Evolutionary conservation across 345 rosid species (phyloP).

Genomic region (Trapa incisa): DNA sequence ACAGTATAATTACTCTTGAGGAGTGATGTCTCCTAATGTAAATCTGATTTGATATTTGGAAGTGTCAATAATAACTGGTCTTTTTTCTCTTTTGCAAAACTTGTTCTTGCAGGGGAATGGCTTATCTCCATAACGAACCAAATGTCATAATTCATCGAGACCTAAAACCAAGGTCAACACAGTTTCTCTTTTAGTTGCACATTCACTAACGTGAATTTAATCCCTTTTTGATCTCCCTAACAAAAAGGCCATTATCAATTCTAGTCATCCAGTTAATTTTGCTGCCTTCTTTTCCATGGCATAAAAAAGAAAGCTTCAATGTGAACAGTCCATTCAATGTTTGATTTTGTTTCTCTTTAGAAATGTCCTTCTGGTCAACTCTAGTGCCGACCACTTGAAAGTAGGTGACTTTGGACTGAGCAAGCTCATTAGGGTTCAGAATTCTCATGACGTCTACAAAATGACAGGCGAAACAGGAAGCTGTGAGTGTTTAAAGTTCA

Average conservation of each 20-base stretch:
- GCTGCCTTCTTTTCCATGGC: neutral
- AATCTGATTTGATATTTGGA: neutral
- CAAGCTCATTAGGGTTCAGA: slow-evolving; percentile 93
- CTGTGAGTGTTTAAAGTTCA: slow-evolving; percentile 42
- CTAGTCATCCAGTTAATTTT: neutral
- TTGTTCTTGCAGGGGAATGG: slow-evolving; percentile 68
- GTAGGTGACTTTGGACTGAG: slow-evolving; percentile 98
- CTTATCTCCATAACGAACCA: slow-evolving; percentile 96
- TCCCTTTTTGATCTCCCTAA: neutral
- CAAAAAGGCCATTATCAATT: neutral
- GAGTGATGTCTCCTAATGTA: neutral
- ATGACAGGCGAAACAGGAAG: slow-evolving; percentile 99
- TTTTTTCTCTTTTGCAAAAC: slow-evolving; percentile 1
- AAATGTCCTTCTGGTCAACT: slow-evolving; percentile 93
- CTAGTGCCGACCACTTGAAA: slow-evolving; percentile 90
- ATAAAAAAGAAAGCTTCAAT: neutral
- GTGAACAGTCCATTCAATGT: neutral
- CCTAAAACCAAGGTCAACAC: slow-evolving; percentile 75
- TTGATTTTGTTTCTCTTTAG: slow-evolving; percentile 23
- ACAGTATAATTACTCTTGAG: neutral
- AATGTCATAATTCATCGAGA: slow-evolving; percentile 93
- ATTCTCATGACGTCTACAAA: slow-evolving; percentile 93
- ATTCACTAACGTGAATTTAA: neutral
- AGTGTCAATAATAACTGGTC: neutral
- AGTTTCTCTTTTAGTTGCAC: slow-evolving; percentile 4